A percentile compares a stretch with the other conserved stretches of the same genome.
Evolutionary conservation across 805 yeast genomes (phyloP).

Genomic region (Wickerhamiella kurtzmanii): DNA sequence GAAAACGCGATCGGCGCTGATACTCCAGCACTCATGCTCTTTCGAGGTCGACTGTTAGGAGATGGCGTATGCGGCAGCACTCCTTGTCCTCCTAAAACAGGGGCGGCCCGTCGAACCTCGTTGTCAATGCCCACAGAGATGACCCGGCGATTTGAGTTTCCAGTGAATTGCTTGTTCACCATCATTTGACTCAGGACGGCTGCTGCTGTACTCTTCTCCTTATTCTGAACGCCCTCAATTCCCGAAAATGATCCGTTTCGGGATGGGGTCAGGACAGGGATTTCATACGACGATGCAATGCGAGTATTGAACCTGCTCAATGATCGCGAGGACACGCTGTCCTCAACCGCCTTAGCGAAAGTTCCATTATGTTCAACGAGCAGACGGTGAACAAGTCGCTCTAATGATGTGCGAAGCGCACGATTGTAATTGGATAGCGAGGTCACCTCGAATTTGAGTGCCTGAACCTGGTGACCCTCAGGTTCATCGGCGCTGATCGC

Average conservation of each 20-base stretch:
- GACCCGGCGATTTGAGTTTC: constrained; percentile 13
- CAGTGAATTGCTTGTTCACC: constrained; percentile 12
- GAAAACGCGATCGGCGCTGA: background rate
- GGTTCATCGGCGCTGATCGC: background rate
- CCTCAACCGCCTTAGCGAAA: constrained; percentile 21
- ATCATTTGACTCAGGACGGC: constrained; percentile 12
- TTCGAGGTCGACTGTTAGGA: background rate
- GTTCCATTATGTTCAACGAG: constrained; percentile 20
- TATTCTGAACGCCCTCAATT: background rate
- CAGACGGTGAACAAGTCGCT: constrained; percentile 25
- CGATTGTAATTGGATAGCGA: constrained; percentile 22
- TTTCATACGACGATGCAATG: constrained; percentile 10
- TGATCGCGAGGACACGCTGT: constrained; percentile 12
- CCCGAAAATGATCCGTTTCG: constrained; percentile 1
- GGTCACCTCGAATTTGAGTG: constrained; percentile 21
- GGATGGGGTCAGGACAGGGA: background rate
- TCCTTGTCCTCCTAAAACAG: too few relatives aligned
- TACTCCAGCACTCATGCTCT: background rate
- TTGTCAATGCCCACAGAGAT: constrained; percentile 17
- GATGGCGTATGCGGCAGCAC: background rate
- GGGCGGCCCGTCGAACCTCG: constrained; percentile 1
- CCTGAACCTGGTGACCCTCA: constrained; percentile 7
- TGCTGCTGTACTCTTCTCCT: background rate
- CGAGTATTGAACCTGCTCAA: constrained; percentile 14
- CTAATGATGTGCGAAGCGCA: constrained; percentile 24